phyloP scores from a whole-genome alignment of 2,329 filamentous ascomycete species.

The Alternaria sp. region DNA sequence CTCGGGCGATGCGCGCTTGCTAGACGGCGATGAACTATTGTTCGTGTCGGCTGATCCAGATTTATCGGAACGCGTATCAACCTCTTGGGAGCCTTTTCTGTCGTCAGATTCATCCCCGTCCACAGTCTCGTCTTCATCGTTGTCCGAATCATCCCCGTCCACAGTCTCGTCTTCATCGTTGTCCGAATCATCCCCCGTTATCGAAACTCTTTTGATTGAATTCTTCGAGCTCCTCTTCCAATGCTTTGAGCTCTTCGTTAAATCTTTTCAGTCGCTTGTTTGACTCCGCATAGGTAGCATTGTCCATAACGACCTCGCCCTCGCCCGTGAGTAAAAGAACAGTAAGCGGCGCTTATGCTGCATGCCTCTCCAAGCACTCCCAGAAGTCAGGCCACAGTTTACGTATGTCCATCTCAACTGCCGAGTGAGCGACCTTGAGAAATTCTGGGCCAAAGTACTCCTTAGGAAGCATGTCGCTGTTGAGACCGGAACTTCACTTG shows the following conservation, averaged over 20 bases:
- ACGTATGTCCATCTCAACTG: background rate
- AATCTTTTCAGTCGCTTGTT: background rate
- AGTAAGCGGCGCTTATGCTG: background rate
- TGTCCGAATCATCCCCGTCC: background rate
- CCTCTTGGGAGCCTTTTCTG: background rate
- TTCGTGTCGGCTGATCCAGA: background rate
- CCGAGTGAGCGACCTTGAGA: background rate
- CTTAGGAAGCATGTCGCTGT: background rate
- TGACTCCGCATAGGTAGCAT: background rate
- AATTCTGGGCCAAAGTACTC: slow-evolving; percentile 5
- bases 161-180: background rate
- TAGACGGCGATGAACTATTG: background rate
- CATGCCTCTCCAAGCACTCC: background rate
- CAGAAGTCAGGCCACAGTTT: slow-evolving; percentile 9
- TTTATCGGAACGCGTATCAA: background rate
- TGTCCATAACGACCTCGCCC: background rate
- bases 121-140: background rate
- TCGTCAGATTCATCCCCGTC: background rate
- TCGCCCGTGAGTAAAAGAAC: background rate
- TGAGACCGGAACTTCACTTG: background rate
- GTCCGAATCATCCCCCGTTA: background rate
- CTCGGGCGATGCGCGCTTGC: background rate
- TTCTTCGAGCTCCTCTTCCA: slow-evolving; percentile 1
- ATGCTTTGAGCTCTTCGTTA: background rate
- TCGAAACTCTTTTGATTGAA: background rate